These are phyloP conservation scores for Ceratocystis lukuohia DNA, from an alignment of 2,329 filamentous ascomycete genomes.

Conservation along the genomic window DNA sequence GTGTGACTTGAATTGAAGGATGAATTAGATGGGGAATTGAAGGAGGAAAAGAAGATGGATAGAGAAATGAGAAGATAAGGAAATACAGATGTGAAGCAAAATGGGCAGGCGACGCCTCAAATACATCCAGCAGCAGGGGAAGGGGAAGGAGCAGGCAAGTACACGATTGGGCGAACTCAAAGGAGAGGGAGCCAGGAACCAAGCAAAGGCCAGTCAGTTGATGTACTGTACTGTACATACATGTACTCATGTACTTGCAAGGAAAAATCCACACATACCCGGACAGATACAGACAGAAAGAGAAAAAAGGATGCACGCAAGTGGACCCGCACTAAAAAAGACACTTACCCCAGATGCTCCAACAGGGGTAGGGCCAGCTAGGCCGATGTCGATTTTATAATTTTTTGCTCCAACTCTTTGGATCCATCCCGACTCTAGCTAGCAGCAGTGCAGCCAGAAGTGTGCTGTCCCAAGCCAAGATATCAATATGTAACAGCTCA, in stretches of 20 bases:
- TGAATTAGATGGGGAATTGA: background rate
- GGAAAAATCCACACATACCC: background rate
- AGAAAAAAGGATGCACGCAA: background rate
- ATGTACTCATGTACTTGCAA: background rate
- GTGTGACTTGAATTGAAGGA: slow-evolving; percentile 3
- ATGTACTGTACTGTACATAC: background rate
- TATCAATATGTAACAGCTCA: too few relatives aligned
- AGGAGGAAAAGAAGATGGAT: background rate
- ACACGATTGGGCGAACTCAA: background rate
- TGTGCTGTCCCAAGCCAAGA: too few relatives aligned
- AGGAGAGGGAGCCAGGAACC: slow-evolving; percentile 9
- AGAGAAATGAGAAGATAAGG: slow-evolving; percentile 6
- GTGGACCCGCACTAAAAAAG: slow-evolving; percentile 17
- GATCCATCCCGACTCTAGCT: too few relatives aligned
- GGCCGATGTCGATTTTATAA: background rate
- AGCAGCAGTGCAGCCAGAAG: too few relatives aligned
- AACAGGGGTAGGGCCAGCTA: background rate
- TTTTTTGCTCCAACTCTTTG: background rate
- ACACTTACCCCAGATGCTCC: slow-evolving; percentile 17
- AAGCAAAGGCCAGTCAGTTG: slow-evolving; percentile 6
- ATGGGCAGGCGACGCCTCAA: background rate
- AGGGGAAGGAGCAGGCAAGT: slow-evolving; percentile 5
- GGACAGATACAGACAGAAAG: background rate
- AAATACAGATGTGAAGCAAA: slow-evolving; percentile 3
- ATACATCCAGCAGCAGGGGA: background rate